Evolutionary conservation across 1,284 basidiomycete species (phyloP), one percentile per base, ranked within the genome.

Genomic region (Xerocomus amazonicus): DNA sequence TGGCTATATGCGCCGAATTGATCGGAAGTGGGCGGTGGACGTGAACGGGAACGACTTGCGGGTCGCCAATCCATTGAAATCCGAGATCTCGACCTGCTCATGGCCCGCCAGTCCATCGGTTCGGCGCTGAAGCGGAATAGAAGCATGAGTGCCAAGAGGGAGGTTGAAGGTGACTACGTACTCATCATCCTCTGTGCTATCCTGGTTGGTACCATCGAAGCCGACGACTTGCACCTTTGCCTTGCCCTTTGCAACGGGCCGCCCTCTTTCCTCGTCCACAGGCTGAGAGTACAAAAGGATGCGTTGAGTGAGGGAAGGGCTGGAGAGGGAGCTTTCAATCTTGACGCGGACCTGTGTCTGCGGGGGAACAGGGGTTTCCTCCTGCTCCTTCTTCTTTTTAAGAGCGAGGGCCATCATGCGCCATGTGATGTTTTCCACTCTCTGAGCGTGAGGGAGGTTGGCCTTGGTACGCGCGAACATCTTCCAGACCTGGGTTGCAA

Each of bases 361-460:
- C 12, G 55, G 43, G 7, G 42, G 17, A 23, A 28, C n/a, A 32
- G 26, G 35, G 51, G 54, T 57, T 52, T 70, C 84, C 62, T 82
- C 91, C 50, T 83, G 85, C 48, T 81, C 86, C 69, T 80, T 87
- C 73, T 89, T 87, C 76, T 91, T 94, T 74, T 89, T 87, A 54
- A 97, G 71, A 9, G 88, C 90, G 63, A 99, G 76, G 38, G 94
- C 90, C 95, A 97, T 97, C 91, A 98, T 92, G 54, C 97, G 75
- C 96, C 96, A 97, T 0, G 94, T 97, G 46, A 97, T 69, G 65
- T 97, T 97, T 73, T 98, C 96, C 92, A 98, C 95, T 57, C 94
- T 76, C 66, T 94, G 91, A 0, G 90, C 92, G 66, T 97, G 92
- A 34, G 94, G 93, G 40, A 97, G 71, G 45, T 80, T 81, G 17